phyloP scores from a whole-genome alignment of 2,329 filamentous ascomycete species.

The Pyrenophora teres region DNA sequence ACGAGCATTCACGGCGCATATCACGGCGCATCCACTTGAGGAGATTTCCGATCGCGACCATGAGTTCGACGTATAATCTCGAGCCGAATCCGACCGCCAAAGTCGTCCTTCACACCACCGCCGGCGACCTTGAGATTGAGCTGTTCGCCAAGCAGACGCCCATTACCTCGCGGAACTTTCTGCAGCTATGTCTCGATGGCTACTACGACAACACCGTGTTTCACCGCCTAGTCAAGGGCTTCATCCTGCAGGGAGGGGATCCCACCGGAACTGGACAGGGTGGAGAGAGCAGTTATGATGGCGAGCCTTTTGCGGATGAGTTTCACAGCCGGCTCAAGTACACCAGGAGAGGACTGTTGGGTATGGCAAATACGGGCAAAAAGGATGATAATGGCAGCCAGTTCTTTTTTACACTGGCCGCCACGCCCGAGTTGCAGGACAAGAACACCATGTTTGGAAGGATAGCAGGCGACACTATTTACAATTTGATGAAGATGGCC shows the following conservation, averaged over 20 bases:
- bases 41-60: slow-evolving; percentile 45
- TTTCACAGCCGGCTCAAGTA: slow-evolving; percentile 92
- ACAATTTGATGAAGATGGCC: slow-evolving; percentile 91
- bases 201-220: slow-evolving; percentile 96
- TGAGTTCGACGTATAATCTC: slow-evolving; percentile 92
- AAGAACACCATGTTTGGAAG: slow-evolving; percentile 94
- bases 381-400: slow-evolving; percentile 88
- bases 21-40: background rate
- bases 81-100: slow-evolving; percentile 94
- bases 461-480: slow-evolving; percentile 91
- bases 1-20: background rate
- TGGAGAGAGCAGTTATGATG: slow-evolving; percentile 89
- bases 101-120: slow-evolving; percentile 85
- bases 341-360: slow-evolving; percentile 85
- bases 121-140: slow-evolving; percentile 87
- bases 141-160: slow-evolving; percentile 95
- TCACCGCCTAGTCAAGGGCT: slow-evolving; percentile 88
- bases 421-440: slow-evolving; percentile 80
- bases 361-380: slow-evolving; percentile 89
- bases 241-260: slow-evolving; percentile 93
- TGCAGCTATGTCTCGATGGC: slow-evolving; percentile 91
- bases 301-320: slow-evolving; percentile 82
- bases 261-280: slow-evolving; percentile 91
- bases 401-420: slow-evolving; percentile 91
- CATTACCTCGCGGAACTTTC: slow-evolving; percentile 89